Base-by-base conservation (phyloP, 192 early-diverging fungal species). In the Gryganskiella cystojenkinii region DNA sequence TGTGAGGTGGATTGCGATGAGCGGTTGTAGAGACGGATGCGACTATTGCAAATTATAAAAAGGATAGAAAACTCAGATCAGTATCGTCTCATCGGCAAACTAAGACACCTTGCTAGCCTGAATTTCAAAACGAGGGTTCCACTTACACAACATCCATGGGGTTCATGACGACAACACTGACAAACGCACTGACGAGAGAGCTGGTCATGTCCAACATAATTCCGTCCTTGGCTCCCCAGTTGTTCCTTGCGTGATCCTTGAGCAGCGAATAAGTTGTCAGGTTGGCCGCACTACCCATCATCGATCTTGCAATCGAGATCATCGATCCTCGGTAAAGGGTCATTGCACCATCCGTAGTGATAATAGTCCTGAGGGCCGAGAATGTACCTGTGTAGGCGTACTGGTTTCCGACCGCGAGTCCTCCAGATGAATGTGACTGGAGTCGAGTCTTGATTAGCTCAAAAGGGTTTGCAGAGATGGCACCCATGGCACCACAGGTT, bases 1-100 rank as follows among this genome's bases (percentile, higher is more conserved):
- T 89, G 87, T n/a, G 84, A 86, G 35, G 90, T 82, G 34, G 90
- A 87, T 27, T 83, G 79, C 47, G 90, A 88, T 10, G 88, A 86
- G 58, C 90, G 87, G 70, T 93, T 93, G 66, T 93, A 93, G 59
- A 89, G 89, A 44, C 92, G 86, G 28, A 90, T 93, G 19, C 92
- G 67, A 85, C 91, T 78, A 89, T n/a, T n/a, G n/a, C n/a, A n/a
- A n/a, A n/a, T n/a, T n/a, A n/a, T n/a, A n/a, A n/a, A n/a, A n/a
- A n/a, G n/a, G n/a, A n/a, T n/a, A n/a, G n/a, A n/a, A n/a, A n/a
- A n/a, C n/a, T n/a, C n/a, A n/a, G n/a, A n/a, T n/a, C n/a, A n/a
- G n/a, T n/a, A n/a, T n/a, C n/a, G n/a, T n/a, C n/a, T n/a, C n/a
- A n/a, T n/a, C n/a, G n/a, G 2, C 11, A 20, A 52, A 25, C 4